These are phyloP conservation scores for Condylostoma magnum DNA, from an alignment of 169 alveolate genomes.

Conservation along the genomic window DNA sequence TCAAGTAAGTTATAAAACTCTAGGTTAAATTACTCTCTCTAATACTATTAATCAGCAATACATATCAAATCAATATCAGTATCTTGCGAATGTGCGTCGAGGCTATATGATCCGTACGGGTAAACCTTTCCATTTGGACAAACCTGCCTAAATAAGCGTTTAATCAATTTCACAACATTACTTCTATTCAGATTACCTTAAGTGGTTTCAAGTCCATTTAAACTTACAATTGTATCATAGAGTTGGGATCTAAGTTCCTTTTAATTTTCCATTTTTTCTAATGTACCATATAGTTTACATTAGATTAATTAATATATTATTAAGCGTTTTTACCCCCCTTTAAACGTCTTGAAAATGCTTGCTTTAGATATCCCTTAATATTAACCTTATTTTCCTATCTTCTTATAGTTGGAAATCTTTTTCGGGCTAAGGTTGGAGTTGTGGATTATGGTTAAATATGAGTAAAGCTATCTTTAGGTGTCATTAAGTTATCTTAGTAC, in stretches of 20 bases:
- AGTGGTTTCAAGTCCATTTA: no score
- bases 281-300: neutral
- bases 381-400: no score
- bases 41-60: conserved; percentile 64
- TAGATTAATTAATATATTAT: neutral
- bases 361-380: no score
- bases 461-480: no score
- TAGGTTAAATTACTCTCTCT: conserved; percentile 46
- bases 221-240: no score
- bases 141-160: neutral
- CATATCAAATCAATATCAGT: conserved; percentile 79
- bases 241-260: neutral
- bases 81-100: conserved; percentile 70
- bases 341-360: no score
- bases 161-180: neutral
- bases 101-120: conserved; percentile 72
- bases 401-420: no score
- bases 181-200: no score
- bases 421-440: no score
- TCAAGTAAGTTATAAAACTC: conserved; percentile 44
- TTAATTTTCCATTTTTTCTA: neutral
- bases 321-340: neutral
- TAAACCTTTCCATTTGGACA: conserved; percentile 70
- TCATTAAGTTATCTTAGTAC: no score
- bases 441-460: no score